Conservation (phyloP, 345 rosid species). For the Brassica juncea region DNA sequence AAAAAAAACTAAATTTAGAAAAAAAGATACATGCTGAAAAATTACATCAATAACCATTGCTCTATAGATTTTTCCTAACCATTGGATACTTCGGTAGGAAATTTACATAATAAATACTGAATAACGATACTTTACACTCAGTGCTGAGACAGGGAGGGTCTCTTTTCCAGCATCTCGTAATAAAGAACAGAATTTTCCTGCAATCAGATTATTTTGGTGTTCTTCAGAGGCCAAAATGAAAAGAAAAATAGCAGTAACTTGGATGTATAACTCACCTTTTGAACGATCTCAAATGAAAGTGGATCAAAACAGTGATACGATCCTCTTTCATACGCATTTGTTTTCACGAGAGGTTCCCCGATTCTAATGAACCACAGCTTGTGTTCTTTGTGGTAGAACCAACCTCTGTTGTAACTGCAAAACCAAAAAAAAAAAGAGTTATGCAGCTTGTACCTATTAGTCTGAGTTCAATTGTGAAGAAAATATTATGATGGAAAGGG, state of each 20-base stretch:
- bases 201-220: conserved; percentile 18
- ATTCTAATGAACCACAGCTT: conserved; percentile 74
- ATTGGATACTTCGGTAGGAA: conserved; percentile 25
- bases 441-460: not conserved
- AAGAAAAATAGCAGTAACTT: conserved; percentile 2
- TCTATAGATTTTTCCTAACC: conserved; percentile 32
- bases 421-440: conserved; percentile 1
- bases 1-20: conserved; percentile 6
- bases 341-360: conserved; percentile 87
- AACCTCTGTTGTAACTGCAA: conserved; percentile 77
- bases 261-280: conserved; percentile 57
- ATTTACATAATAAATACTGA: conserved; percentile 24
- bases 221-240: conserved; percentile 19
- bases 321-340: conserved; percentile 76
- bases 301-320: conserved; percentile 92
- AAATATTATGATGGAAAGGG: not conserved
- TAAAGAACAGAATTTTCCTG: conserved; percentile 86
- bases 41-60: not conserved
- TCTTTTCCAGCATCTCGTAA: conserved; percentile 87
- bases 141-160: conserved; percentile 49
- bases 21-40: conserved; percentile 25
- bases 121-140: conserved; percentile 32
- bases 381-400: conserved; percentile 94
- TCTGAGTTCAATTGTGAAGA: not conserved
- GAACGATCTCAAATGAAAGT: conserved; percentile 59